A percentile compares a stretch with the other conserved stretches of the same genome.
Conservation (phyloP, 495 filamentous ascomycete genomes). For the Podospora pseudopauciseta region DNA sequence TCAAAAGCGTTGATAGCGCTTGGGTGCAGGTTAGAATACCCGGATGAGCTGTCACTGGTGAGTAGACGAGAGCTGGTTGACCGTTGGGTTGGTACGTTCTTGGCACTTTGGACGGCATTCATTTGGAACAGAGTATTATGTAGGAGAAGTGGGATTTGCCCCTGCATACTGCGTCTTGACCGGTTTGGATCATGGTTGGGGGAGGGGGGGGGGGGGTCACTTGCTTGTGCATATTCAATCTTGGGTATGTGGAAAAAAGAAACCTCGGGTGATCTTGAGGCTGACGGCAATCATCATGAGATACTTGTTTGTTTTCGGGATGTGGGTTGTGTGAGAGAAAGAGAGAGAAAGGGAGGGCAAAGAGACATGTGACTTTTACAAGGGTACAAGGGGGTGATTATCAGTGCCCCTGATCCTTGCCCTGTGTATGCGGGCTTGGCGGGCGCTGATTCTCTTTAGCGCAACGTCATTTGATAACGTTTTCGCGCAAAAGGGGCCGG, state of each 20-base stretch:
- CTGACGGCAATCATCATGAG: neutral
- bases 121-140: neutral
- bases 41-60: neutral
- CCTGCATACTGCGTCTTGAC: conserved; percentile 6
- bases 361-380: neutral
- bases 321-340: neutral
- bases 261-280: neutral
- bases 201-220: too few relatives aligned
- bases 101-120: neutral
- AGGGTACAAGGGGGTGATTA: neutral
- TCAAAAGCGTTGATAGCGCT: neutral
- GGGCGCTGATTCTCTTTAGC: neutral
- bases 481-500: neutral
- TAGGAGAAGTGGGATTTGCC: neutral
- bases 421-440: neutral
- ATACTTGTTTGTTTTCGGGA: too few relatives aligned
- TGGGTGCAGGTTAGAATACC: neutral
- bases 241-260: neutral
- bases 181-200: too few relatives aligned
- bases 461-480: neutral
- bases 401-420: neutral
- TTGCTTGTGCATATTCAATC: neutral
- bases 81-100: neutral
- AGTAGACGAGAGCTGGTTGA: neutral
- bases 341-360: neutral